A percentile compares a stretch with the other conserved stretches of the same genome.
These are phyloP conservation scores for Leishmania martiniquensis DNA, from an alignment of 208 protist species.

Conservation along the genomic window DNA sequence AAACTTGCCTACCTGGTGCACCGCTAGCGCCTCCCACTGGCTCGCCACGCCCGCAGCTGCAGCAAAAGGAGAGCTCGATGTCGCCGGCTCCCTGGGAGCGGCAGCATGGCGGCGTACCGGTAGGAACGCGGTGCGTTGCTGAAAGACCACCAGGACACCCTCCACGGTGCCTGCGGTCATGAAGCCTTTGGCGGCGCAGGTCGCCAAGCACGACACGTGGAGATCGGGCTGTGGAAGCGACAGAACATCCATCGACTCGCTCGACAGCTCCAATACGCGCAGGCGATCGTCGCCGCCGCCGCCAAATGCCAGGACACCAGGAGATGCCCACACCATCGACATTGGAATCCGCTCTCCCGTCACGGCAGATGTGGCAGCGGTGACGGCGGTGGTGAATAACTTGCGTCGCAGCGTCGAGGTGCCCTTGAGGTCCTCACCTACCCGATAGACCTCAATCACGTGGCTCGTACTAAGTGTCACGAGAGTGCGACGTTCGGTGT, in stretches of 20 bases:
- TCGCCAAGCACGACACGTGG: slow-evolving; percentile 64
- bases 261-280: slow-evolving; percentile 81
- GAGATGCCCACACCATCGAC: slow-evolving; percentile 76
- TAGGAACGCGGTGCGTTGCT: slow-evolving; percentile 15
- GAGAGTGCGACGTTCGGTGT: slow-evolving; percentile 57
- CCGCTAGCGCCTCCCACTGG: slow-evolving; percentile 75
- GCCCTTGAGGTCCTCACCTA: slow-evolving; percentile 53
- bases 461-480: slow-evolving; percentile 64
- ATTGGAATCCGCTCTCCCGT: slow-evolving; percentile 31
- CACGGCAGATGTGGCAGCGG: slow-evolving; percentile 28
- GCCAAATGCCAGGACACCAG: slow-evolving; percentile 73
- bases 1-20: slow-evolving; percentile 65
- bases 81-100: not conserved
- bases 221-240: slow-evolving; percentile 47
- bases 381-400: slow-evolving; percentile 48
- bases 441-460: slow-evolving; percentile 66
- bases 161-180: slow-evolving; percentile 71
- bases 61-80: slow-evolving; percentile 1
- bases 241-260: slow-evolving; percentile 76
- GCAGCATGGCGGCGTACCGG: not conserved
- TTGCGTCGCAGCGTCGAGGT: slow-evolving; percentile 67
- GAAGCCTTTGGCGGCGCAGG: slow-evolving; percentile 37
- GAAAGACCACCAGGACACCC: slow-evolving; percentile 68
- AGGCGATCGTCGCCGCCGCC: slow-evolving; percentile 83
- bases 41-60: slow-evolving; percentile 30